Percentiles rank a stretch among this genome's conserved stretches.
Evolutionary conservation across 2,329 filamentous ascomycete species (phyloP).

Genomic region (Fusarium subtropicale): DNA sequence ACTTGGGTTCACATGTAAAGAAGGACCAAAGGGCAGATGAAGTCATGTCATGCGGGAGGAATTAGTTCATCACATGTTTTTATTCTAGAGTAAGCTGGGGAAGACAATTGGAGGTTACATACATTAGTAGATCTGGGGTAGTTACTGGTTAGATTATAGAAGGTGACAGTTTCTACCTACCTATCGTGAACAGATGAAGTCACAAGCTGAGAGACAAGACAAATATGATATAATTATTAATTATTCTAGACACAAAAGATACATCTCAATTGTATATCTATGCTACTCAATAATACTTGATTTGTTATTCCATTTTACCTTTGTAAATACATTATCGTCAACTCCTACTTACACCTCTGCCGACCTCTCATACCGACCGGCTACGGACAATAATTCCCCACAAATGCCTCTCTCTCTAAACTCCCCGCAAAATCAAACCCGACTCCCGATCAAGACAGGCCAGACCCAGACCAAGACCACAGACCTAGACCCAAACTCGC

Average conservation of each 20-base stretch:
- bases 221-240: not conserved
- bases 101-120: not conserved
- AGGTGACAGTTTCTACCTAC: not conserved
- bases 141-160: not conserved
- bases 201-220: not conserved
- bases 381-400: slow-evolving; percentile 33
- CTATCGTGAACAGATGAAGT: not conserved
- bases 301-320: not conserved
- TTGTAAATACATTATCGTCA: not conserved
- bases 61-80: slow-evolving; percentile 34
- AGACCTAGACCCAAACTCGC: slow-evolving; percentile 9
- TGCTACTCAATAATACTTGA: not conserved
- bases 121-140: slow-evolving; percentile 17
- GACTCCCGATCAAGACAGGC: not conserved
- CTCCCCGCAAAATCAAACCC: slow-evolving; percentile 37
- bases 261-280: not conserved
- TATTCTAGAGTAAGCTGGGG: not conserved
- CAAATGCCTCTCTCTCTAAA: slow-evolving; percentile 28
- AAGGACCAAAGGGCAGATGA: slow-evolving; percentile 35
- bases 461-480: not conserved
- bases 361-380: slow-evolving; percentile 40
- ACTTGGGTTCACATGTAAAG: slow-evolving; percentile 48
- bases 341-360: slow-evolving; percentile 9
- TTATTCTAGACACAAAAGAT: not conserved
- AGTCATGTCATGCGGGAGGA: slow-evolving; percentile 44